phyloP scores from a whole-genome alignment of 2,329 filamentous ascomycete genomes.

The Pseudocercospora cruenta region DNA sequence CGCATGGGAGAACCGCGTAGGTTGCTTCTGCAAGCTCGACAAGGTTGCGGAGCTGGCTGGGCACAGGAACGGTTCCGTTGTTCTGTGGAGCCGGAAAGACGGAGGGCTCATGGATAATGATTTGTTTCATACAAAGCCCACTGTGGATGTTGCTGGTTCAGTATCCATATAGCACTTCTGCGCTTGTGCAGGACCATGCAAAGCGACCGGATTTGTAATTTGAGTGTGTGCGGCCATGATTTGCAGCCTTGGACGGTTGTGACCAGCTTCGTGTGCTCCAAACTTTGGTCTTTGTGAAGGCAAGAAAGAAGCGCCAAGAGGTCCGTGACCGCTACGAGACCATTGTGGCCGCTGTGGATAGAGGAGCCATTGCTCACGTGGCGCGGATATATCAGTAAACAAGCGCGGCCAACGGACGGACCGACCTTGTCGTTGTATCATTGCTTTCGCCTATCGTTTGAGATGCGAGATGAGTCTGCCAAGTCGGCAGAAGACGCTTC shows the following conservation, averaged over 20 bases:
- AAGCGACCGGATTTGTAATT: not conserved
- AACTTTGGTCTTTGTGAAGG: not conserved
- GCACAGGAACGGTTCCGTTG: not conserved
- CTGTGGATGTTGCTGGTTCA: not conserved
- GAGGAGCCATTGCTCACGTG: not conserved
- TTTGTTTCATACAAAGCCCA: not conserved
- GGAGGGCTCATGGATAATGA: not conserved
- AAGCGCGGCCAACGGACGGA: not conserved
- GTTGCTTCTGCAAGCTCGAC: not conserved
- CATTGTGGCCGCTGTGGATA: not conserved
- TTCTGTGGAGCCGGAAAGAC: constrained; percentile 2
- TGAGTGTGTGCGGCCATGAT: not conserved
- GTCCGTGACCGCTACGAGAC: not conserved
- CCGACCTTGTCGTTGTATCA: not conserved
- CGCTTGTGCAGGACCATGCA: not conserved
- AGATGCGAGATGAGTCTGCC: not conserved
- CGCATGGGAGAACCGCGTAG: not conserved
- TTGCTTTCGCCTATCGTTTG: not conserved
- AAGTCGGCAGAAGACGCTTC: not conserved
- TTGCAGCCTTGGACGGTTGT: not conserved
- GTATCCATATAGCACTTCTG: not conserved
- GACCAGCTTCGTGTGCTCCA: not conserved
- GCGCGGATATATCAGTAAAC: not conserved
- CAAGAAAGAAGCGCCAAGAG: not conserved
- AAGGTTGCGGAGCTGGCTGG: constrained; percentile 14